Evolutionary conservation across 2,329 filamentous ascomycete genomes (phyloP).

Genomic region (Mollisiaceae sp.): DNA sequence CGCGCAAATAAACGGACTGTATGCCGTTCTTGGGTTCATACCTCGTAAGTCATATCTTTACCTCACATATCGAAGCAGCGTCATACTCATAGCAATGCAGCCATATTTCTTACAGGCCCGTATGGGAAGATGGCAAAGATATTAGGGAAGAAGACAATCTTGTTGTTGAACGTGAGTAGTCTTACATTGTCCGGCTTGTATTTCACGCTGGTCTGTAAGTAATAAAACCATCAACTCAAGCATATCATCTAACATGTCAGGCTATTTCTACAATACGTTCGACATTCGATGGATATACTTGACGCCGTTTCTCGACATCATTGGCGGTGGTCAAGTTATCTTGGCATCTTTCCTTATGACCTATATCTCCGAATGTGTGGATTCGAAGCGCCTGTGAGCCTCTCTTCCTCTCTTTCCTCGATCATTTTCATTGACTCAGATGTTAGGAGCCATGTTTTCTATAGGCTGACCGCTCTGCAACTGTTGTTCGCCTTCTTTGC

Average conservation of each 20-base stretch:
- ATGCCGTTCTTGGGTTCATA: conserved; percentile 18
- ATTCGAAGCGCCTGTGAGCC: conserved; percentile 23
- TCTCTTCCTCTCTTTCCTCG: background rate
- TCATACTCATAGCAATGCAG: conserved; percentile 4
- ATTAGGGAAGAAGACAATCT: conserved; percentile 25
- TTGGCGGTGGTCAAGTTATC: conserved; percentile 26
- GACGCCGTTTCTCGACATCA: conserved; percentile 25
- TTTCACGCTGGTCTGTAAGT: conserved; percentile 27
- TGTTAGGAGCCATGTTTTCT: conserved; percentile 25
- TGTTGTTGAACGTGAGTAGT: conserved; percentile 25
- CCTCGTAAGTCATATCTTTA: conserved; percentile 18
- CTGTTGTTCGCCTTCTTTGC: conserved; percentile 22
- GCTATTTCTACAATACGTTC: conserved; percentile 25
- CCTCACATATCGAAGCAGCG: background rate
- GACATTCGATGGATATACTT: conserved; percentile 30
- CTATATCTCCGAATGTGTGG: conserved; percentile 24
- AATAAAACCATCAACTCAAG: background rate
- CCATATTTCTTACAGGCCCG: conserved; percentile 27
- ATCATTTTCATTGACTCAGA: background rate
- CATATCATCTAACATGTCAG: conserved; percentile 3
- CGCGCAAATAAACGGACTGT: conserved; percentile 26
- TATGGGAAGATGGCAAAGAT: conserved; percentile 21
- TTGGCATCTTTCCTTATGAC: conserved; percentile 23
- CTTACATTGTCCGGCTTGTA: conserved; percentile 9
- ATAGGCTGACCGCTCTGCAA: conserved; percentile 23